Evolutionary conservation across 192 early-diverging fungal genomes (phyloP), one percentile per base, ranked within the genome.

Genomic region (Radiomyces spectabilis): DNA sequence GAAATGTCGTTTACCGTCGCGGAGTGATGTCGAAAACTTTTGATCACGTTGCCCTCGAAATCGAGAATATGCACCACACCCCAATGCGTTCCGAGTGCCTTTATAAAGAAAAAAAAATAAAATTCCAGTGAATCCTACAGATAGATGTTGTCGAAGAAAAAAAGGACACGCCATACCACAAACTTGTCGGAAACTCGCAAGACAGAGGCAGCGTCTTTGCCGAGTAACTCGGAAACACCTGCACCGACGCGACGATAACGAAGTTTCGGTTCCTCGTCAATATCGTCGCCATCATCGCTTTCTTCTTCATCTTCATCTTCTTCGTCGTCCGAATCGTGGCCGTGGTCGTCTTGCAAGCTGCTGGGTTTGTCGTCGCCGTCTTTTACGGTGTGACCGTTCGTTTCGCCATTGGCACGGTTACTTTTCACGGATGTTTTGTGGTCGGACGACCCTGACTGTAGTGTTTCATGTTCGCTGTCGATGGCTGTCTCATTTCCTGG

Each of bases 211-310:
- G 85, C 83, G 61, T 98, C 95, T 63, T 87, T 88, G 53, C 84
- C 83, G 21, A 98, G 76, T 44, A 92, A 66, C 8, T 88, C 85
- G 13, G 69, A 59, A n/a, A 94, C 69, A 12, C 80, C 83, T 5
- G 84, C 80, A 8, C 79, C 86, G 32, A 98, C 77, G 37, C 93
- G 78, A 48, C 91, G 81, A 69, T 96, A 98, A 51, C 89, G 85
- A 31, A 98, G 76, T 55, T 87, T 85, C 15, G 95, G 95, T 65
- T 98, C 95, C 29, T 91, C 89, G 26, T 95, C 92, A 5, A 89
- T 86, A 10, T 86, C 85, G 1, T 80, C 75, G 12, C 73, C 75
- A 13, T 54, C 58, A 5, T 72, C 70, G 0, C 52, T 37, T 4
- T 79, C 68, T 3, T 79, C 71, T 4, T 71, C 68, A 16, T 69